A percentile compares a stretch with the other conserved stretches of the same genome.
phyloP scores from a whole-genome alignment of 2,329 filamentous ascomycete genomes.

The Fusarium tupiense region DNA sequence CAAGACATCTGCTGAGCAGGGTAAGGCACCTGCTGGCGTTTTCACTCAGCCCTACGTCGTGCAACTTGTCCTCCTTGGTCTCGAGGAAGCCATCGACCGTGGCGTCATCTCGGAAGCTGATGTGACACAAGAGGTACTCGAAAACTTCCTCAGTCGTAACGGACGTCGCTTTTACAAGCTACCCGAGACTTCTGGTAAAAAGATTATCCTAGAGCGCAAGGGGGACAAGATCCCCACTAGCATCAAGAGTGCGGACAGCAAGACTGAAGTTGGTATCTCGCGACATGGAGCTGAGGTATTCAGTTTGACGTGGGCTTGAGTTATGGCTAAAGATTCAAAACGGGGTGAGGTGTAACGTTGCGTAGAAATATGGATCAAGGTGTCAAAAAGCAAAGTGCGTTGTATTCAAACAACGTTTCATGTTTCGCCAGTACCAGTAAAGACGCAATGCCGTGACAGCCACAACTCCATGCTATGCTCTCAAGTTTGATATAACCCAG shows the following conservation, averaged over 20 bases:
- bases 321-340: not conserved
- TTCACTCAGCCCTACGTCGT: conserved; percentile 81
- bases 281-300: conserved; percentile 54
- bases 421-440: not conserved
- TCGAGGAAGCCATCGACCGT: conserved; percentile 69
- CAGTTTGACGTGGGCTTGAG: conserved; percentile 50
- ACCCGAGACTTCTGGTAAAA: conserved; percentile 41
- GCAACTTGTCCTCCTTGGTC: conserved; percentile 68
- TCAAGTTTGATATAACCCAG: conserved; percentile 6
- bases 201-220: conserved; percentile 53
- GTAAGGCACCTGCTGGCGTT: conserved; percentile 74
- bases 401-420: not conserved
- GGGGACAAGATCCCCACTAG: conserved; percentile 53
- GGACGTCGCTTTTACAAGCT: conserved; percentile 65
- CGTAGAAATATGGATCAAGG: not conserved
- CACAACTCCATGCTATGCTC: conserved; percentile 44
- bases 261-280: conserved; percentile 56
- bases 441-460: conserved; percentile 24
- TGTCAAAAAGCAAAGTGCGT: not conserved
- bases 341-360: not conserved
- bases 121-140: conserved; percentile 64
- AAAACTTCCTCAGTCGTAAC: conserved; percentile 62
- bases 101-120: conserved; percentile 61
- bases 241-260: conserved; percentile 51
- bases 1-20: conserved; percentile 60